Percentiles rank a stretch among this genome's conserved stretches.
Evolutionary conservation across 805 yeast species (phyloP).

Genomic region (Candida ficus): DNA sequence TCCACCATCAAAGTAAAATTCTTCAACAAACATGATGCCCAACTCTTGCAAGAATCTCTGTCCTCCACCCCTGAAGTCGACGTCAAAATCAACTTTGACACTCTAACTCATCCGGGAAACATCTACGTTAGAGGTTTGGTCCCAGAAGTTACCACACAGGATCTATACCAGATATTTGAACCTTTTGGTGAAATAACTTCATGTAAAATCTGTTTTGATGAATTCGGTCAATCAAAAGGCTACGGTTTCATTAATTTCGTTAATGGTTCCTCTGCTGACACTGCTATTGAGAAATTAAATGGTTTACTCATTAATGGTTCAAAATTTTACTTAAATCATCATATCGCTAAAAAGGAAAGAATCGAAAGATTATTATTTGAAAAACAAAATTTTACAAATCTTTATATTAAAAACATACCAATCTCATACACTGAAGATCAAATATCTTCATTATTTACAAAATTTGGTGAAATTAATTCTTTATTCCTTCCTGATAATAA

Average conservation of each 20-base stretch:
- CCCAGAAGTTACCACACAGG: conserved; percentile 32
- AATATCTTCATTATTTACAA: conserved; percentile 37
- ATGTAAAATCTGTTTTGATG: conserved; percentile 43
- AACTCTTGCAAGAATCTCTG: conserved; percentile 6
- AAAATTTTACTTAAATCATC: conserved; percentile 46
- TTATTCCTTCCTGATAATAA: conserved; percentile 45
- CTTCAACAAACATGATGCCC: conserved; percentile 18
- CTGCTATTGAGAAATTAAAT: conserved; percentile 53
- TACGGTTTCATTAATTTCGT: conserved; percentile 65
- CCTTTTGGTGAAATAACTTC: conserved; percentile 36
- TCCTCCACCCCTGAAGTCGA: neutral
- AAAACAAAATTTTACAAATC: conserved; percentile 42
- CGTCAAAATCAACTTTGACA: conserved; percentile 21
- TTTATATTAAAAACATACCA: conserved; percentile 48
- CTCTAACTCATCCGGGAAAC: conserved; percentile 50
- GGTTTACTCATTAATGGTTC: conserved; percentile 34
- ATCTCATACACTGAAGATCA: conserved; percentile 29
- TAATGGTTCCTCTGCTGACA: conserved; percentile 46
- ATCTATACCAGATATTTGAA: conserved; percentile 31
- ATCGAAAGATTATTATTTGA: conserved; percentile 38
- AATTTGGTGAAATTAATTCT: conserved; percentile 46
- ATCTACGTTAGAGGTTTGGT: conserved; percentile 47
- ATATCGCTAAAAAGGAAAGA: conserved; percentile 57
- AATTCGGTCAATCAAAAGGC: conserved; percentile 41
- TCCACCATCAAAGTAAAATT: conserved; percentile 12